phyloP scores from a whole-genome alignment of 2,329 filamentous ascomycete species.

The Dissoconium aciculare region DNA sequence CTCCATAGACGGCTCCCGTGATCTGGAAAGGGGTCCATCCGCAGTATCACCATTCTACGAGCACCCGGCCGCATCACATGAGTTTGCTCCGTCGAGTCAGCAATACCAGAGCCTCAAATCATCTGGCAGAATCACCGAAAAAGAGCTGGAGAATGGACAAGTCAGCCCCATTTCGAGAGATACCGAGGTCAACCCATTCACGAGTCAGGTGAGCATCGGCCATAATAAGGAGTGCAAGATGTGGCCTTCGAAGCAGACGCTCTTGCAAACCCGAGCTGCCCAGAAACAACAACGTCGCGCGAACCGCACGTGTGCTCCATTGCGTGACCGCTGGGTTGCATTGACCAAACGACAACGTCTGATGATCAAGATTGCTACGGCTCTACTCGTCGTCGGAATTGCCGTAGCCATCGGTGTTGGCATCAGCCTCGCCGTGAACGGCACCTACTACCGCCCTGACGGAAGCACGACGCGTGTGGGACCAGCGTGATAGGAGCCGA shows the following conservation, averaged over 20 bases:
- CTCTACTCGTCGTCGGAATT: conserved; percentile 30
- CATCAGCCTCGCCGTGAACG: conserved; percentile 35
- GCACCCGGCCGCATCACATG: conserved; percentile 33
- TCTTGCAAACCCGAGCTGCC: conserved; percentile 28
- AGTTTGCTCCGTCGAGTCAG: conserved; percentile 15
- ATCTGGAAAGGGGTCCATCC: too few relatives aligned
- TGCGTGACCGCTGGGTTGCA: conserved; percentile 23
- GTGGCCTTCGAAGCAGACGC: conserved; percentile 36
- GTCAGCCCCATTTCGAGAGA: conserved; percentile 21
- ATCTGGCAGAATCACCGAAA: conserved; percentile 18
- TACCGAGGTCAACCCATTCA: conserved; percentile 26
- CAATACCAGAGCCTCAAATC: conserved; percentile 17
- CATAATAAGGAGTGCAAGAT: conserved; percentile 36
- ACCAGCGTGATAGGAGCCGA: too few relatives aligned
- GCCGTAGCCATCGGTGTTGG: conserved; percentile 35
- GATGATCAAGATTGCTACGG: conserved; percentile 31
- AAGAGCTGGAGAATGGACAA: conserved; percentile 26
- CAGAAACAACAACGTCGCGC: conserved; percentile 22
- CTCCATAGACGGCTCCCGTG: conserved; percentile 18
- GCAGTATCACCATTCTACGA: conserved; percentile 35
- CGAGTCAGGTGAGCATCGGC: conserved; percentile 28
- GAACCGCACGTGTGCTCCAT: conserved; percentile 18
- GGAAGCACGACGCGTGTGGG: conserved; percentile 13
- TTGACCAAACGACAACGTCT: conserved; percentile 31
- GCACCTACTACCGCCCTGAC: conserved; percentile 31